Conservation (phyloP, 345 rosid species). For the Lumnitzera littorea region DNA sequence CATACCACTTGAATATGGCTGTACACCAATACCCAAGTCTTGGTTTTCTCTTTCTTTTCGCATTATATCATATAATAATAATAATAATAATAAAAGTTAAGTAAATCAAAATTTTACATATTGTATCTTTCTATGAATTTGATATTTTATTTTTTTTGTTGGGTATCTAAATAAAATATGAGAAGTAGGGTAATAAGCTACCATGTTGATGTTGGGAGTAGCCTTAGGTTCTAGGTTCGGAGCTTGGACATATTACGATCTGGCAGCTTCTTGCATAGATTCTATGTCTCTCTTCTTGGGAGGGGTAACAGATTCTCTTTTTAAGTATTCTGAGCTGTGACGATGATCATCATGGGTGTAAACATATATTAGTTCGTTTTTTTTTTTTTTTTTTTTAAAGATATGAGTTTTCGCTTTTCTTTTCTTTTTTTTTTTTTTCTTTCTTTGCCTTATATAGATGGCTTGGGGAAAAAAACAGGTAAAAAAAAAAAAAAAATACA, state of each 20-base stretch:
- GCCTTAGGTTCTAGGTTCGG: no score
- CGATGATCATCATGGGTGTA: not conserved
- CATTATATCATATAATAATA: not conserved
- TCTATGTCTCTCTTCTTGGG: not conserved
- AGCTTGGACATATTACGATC: constrained; percentile 3
- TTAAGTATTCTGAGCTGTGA: not conserved
- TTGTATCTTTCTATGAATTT: no score
- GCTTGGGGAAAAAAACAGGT: no score
- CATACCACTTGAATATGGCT: constrained; percentile 1
- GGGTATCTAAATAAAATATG: not conserved
- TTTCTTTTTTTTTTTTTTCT: no score
- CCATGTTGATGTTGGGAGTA: no score
- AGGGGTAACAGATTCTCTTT: constrained; percentile 2
- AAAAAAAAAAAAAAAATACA: no score
- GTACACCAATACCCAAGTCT: not conserved
- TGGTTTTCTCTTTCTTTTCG: constrained; percentile 2
- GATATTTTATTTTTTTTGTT: no score
- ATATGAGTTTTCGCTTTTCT: no score
- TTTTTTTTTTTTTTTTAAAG: no score
- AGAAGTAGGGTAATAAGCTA: no score
- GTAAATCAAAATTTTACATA: not conserved
- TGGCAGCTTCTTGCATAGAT: not conserved
- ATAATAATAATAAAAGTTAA: not conserved
- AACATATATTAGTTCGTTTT: no score
- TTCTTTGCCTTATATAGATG: no score